Evolutionary conservation across 495 filamentous ascomycete genomes (phyloP), one percentile per base, ranked within the genome.

Genomic region (Podospora fimiseda): DNA sequence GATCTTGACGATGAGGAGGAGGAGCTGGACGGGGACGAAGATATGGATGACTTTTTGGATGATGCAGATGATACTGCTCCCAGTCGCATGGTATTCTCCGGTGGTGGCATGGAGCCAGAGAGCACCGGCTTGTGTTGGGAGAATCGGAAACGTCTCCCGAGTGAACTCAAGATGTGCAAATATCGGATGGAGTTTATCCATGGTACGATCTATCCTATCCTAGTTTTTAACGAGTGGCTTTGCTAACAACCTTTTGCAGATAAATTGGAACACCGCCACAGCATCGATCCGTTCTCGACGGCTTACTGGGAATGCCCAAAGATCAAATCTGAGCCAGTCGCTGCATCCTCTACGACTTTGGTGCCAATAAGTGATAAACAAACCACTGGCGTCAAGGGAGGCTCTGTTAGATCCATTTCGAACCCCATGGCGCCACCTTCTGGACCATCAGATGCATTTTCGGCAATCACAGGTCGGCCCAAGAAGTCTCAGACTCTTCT

Each of bases 61-160:
- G 86, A 90, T 58, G 84, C 83, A 15, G 78, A 83, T 43, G 79
- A 79, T 56, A 69, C 49, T 58, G 71, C 57, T 46, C 66, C 62
- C 59, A 62, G 68, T 39, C 72, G 74, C 15, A 60, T 75, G 19
- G 66, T 68, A 0, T 70, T 78, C 37, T 64, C 67, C n/a, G 67
- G 84, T 1, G 67, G 84, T 1, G 87, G 91, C 52, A 77, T 93
- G 42, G 80, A 90, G 55, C 90, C 91, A 1, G 64, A 81, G 15
- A 87, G 73, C 57, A 89, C 79, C 1, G 92, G 91, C 7, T 71
- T 96, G 6, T 90, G 82, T 60, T 98, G 89, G 85, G 86, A 92
- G 58, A 80, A 86, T 55, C 51, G 58, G 15, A 60, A 69, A 36
- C 66, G 75, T 38, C 56, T 67, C 41, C 70, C 70, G 49, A 48